Evolutionary conservation across 2,329 filamentous ascomycete species (phyloP).

Genomic region (Arachnomyces sp.): DNA sequence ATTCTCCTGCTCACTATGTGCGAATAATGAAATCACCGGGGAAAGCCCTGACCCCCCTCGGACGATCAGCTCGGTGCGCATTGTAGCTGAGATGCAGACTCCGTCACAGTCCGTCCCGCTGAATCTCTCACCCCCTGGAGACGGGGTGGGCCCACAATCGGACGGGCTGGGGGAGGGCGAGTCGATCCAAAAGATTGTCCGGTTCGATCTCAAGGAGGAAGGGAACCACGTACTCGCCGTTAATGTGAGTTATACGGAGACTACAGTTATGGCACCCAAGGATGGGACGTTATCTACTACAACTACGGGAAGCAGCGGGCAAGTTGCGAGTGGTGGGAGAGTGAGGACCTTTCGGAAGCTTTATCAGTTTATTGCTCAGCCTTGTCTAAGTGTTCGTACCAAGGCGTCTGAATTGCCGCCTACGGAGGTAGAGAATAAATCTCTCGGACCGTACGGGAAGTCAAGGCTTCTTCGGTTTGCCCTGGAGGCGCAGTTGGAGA

Average conservation of each 20-base stretch:
- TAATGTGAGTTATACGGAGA: constrained; percentile 90
- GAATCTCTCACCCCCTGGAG: constrained; percentile 40
- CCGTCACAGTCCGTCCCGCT: constrained; percentile 65
- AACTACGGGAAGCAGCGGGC: constrained; percentile 23
- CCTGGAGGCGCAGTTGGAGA: constrained; percentile 91
- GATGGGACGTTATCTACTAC: constrained; percentile 15
- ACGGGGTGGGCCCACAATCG: constrained; percentile 42
- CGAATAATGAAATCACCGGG: constrained; percentile 68
- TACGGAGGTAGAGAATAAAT: constrained; percentile 37
- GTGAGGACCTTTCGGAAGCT: constrained; percentile 86
- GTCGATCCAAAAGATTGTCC: constrained; percentile 72
- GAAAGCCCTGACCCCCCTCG: constrained; percentile 23
- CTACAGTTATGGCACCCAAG: constrained; percentile 30
- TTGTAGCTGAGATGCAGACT: constrained; percentile 92
- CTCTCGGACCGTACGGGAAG: constrained; percentile 37
- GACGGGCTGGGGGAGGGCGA: constrained; percentile 39
- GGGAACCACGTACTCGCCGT: constrained; percentile 89
- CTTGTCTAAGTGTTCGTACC: constrained; percentile 79
- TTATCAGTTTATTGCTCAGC: constrained; percentile 92
- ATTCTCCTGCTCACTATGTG: constrained; percentile 88
- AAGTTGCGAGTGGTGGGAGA: constrained; percentile 46
- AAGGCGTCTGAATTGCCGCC: constrained; percentile 63
- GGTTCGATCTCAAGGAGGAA: constrained; percentile 86
- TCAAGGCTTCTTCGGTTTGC: constrained; percentile 51
- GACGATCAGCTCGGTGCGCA: constrained; percentile 64